These are phyloP conservation scores for Ustilago esculenta DNA, from an alignment of 1,284 basidiomycete species.

Conservation along the genomic window DNA sequence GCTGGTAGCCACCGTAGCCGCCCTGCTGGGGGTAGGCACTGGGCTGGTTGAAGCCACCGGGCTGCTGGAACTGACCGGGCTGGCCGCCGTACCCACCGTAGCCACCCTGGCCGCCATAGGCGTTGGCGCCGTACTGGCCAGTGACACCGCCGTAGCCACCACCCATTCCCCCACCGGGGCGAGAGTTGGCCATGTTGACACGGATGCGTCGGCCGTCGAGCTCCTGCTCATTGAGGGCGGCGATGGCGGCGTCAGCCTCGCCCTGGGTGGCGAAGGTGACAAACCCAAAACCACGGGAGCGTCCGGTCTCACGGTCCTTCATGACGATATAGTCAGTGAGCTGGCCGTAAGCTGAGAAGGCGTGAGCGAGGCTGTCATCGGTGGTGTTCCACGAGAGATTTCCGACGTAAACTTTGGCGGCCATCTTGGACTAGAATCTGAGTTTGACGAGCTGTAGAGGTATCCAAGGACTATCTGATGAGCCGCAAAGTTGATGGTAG, in stretches of 20 bases:
- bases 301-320: slow-evolving; percentile 95
- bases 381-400: slow-evolving; percentile 67
- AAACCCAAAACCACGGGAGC: slow-evolving; percentile 91
- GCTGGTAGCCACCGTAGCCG: slow-evolving; percentile 5
- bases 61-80: slow-evolving; percentile 51
- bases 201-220: slow-evolving; percentile 89
- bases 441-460: slow-evolving; percentile 27
- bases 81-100: slow-evolving; percentile 50
- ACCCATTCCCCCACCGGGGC: slow-evolving; percentile 69
- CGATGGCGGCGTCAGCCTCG: slow-evolving; percentile 85
- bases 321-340: slow-evolving; percentile 74
- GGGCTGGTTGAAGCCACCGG: slow-evolving; percentile 16
- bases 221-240: slow-evolving; percentile 84
- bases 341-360: slow-evolving; percentile 65
- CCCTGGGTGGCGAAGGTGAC: slow-evolving; percentile 71
- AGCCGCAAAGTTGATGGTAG: too few relatives aligned
- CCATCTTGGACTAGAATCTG: slow-evolving; percentile 53
- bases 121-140: slow-evolving; percentile 64
- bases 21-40: slow-evolving; percentile 2
- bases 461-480: slow-evolving; percentile 48
- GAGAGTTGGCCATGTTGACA: slow-evolving; percentile 92
- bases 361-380: slow-evolving; percentile 65
- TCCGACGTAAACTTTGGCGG: slow-evolving; percentile 67
- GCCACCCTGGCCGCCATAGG: slow-evolving; percentile 51
- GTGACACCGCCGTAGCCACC: slow-evolving; percentile 63